Percentiles rank a stretch among this genome's conserved stretches.
Conservation (phyloP, 208 protist genomes). For the Strigomonas galati region DNA sequence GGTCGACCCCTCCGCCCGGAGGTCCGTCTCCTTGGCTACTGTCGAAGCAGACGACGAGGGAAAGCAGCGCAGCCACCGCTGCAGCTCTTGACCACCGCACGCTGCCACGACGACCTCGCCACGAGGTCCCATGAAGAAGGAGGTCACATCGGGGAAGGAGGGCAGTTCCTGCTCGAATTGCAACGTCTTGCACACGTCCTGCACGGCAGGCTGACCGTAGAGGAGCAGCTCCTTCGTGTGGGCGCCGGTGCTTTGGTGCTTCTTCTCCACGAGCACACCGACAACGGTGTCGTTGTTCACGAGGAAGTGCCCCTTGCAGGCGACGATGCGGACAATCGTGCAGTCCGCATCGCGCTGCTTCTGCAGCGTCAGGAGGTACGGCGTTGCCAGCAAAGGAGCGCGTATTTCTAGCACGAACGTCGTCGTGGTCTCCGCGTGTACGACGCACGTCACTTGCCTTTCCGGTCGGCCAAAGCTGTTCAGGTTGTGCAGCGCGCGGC, state of each 20-base stretch:
- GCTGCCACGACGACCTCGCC: conserved; percentile 48
- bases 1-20: not conserved
- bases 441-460: not conserved
- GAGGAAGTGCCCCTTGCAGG: conserved; percentile 15
- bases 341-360: not conserved
- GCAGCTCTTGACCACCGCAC: conserved; percentile 16
- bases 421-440: not conserved
- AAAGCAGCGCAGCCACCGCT: conserved; percentile 66
- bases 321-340: not conserved
- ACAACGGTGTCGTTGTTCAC: conserved; percentile 60
- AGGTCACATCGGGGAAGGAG: conserved; percentile 34
- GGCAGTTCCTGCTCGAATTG: conserved; percentile 44
- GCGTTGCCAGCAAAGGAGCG: not conserved
- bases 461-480: not conserved
- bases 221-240: conserved; percentile 34
- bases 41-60: conserved; percentile 5
- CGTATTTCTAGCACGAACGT: conserved; percentile 2
- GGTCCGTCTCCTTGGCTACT: not conserved
- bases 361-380: not conserved
- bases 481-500: not conserved
- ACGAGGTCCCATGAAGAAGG: conserved; percentile 46
- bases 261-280: conserved; percentile 16
- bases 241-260: not conserved
- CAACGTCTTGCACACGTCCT: conserved; percentile 14
- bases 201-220: conserved; percentile 54